These are phyloP conservation scores for Monosporozyma unispora DNA, from an alignment of 805 yeast genomes.

Conservation along the genomic window DNA sequence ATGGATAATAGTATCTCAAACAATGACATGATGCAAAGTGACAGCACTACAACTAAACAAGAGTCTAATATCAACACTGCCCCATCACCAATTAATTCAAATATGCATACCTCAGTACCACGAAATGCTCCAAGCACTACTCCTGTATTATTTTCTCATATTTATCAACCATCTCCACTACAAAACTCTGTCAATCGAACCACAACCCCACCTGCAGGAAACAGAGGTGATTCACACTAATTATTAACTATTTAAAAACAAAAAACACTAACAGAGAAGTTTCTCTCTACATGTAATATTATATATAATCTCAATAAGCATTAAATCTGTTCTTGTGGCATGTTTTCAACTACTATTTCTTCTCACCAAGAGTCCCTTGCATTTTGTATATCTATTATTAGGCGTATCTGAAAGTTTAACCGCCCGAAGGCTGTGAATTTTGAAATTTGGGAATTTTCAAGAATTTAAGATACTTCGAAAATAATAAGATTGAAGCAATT, in stretches of 20 bases:
- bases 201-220: conserved; percentile 2
- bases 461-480: conserved; percentile 1
- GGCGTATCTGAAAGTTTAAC: not conserved
- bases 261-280: not conserved
- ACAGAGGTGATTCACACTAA: not conserved
- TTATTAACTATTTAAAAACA: too few species aligned
- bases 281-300: not conserved
- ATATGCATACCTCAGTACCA: not conserved
- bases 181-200: conserved; percentile 4
- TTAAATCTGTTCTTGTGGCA: not conserved
- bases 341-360: too few species aligned
- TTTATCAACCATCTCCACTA: conserved; percentile 2
- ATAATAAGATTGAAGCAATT: not conserved
- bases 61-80: not conserved
- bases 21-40: not conserved
- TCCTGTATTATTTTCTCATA: not conserved
- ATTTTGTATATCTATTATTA: too few species aligned
- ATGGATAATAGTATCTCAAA: not conserved
- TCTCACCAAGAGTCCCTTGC: too few species aligned
- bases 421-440: not conserved
- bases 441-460: not conserved
- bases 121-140: not conserved
- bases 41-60: not conserved
- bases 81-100: not conserved
- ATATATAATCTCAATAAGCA: not conserved